Percentiles rank a stretch among this genome's conserved stretches.
Conservation (phyloP, 768 basidiomycete genomes). For the Serpula lacrymans region DNA sequence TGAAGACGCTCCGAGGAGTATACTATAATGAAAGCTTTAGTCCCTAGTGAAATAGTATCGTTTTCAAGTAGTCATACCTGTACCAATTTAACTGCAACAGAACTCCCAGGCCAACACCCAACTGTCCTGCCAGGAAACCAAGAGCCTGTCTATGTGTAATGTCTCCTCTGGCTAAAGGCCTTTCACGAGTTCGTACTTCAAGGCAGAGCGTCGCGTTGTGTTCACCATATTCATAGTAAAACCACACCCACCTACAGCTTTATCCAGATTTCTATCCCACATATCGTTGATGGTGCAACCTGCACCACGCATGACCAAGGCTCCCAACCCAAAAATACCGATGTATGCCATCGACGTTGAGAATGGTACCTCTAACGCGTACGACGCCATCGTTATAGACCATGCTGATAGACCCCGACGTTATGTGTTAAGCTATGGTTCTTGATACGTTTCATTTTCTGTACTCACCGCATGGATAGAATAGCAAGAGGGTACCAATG, state of each 20-base stretch:
- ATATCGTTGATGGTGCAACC: conserved; percentile 99
- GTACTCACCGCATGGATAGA: conserved; percentile 90
- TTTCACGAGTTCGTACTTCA: conserved; percentile 62
- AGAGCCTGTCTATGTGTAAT: conserved; percentile 73
- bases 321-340: conserved; percentile 83
- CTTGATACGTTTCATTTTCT: no score
- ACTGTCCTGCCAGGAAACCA: conserved; percentile 77
- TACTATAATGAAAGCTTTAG: conserved; percentile 50
- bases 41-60: not conserved
- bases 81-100: conserved; percentile 93
- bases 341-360: conserved; percentile 73
- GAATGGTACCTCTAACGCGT: conserved; percentile 65
- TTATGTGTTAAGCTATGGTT: no score
- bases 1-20: conserved; percentile 88
- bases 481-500: conserved; percentile 87
- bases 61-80: conserved; percentile 52
- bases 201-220: conserved; percentile 3
- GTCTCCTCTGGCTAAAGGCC: conserved; percentile 85
- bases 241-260: conserved; percentile 69
- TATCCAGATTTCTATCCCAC: conserved; percentile 94
- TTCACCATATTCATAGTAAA: conserved; percentile 1
- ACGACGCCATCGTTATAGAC: conserved; percentile 97
- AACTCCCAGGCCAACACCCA: conserved; percentile 79
- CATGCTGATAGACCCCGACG: conserved; percentile 87
- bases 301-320: conserved; percentile 94